Base-by-base conservation (phyloP, 1,284 basidiomycete genomes). In the Cerioporus squamosus region DNA sequence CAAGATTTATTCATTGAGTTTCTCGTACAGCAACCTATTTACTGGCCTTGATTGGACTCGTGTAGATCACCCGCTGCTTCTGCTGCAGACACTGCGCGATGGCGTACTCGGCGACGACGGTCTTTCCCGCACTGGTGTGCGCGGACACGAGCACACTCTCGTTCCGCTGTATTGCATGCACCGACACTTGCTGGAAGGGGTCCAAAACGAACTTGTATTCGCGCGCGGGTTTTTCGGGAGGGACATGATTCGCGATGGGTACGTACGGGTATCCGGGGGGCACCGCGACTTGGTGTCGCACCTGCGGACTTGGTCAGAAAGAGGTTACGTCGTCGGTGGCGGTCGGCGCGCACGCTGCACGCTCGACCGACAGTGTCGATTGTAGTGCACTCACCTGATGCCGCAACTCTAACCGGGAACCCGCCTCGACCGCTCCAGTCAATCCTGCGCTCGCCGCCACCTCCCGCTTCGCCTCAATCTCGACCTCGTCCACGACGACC, bases 141-240 rank as follows among this genome's bases (percentile, higher is more conserved):
- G 97, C 97, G n/a, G 96, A 98, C 1, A 99, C 97, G 48, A 99
- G 82, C 3, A 99, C 97, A 68, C 92, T 95, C 78, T 99, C 97
- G 73, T 96, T 96, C 33, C 97, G 83, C 75, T 99, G 95, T 59
- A 99, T 99, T 53, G 94, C 96, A 64, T 92, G 85, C 17, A 98
- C 90, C 1, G 97, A 94, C 49, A 98, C 95, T 72, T 90, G 85
- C 74, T 99, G 97, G 80, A 99, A 99, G 22, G 97, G 97, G 78
- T 99, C 97, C 55, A 99, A 84, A 48, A 88, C 91, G 80, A 99
- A 99, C 62, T 95, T 94, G 82, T 98, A 99, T 71, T 91, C 88
- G 56, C 94, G 85, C 39, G 90, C 95, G 0, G 97, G 95, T 68
- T 97, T 95, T 55, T 90, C 84, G 29, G 93, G 91, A 24, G 96